Evolutionary conservation across 352 stramenopile genomes (phyloP), one percentile per base, ranked within the genome.

Genomic region (Globisporangium middletonii): DNA sequence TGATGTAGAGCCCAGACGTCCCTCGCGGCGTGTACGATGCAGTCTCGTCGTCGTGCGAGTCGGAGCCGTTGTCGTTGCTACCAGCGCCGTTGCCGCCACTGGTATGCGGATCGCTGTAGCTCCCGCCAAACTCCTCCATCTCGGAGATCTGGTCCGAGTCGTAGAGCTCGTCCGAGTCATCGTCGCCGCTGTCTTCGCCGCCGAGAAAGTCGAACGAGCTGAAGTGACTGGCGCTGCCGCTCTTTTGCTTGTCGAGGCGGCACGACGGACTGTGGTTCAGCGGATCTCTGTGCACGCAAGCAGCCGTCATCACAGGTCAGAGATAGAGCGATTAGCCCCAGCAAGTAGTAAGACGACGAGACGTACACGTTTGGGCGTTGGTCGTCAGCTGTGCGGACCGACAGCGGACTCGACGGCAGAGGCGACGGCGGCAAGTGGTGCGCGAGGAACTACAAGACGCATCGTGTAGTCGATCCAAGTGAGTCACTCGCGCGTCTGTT

Each of bases 131-230:
- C 46, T 86, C 71, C 16, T 89, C 81, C 75, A 88, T 79, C 52
- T 87, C 82, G 0, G 77, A 85, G 19, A 92, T 73, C 46, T 89
- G 73, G 35, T 84, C 74, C 5, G 79, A 92, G 49, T 89, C 82
- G 59, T 92, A 89, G 0, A 81, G 52, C 11, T 83, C 80, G 54
- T 90, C 80, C 18, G 80, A 91, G 50, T 87, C 77, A 42, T 94
- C 81, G 0, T 94, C 81, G 0, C 84, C 80, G 50, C 84, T 94
- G 55, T 94, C 79, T 73, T 89, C 83, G 7, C 84, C 84, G 4
- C 82, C 82, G 42, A 94, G 77, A 37, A 92, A 92, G 50, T 92
- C 84, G 43, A 92, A 94, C n/a, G 78, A 89, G 23, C 70, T 76
- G 49, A 84, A 78, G 11, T 69, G 59, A 4, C 41, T 54, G 7